Base-by-base conservation (phyloP, 192 early-diverging fungal genomes). In the Pecoramyces ruminantium region DNA sequence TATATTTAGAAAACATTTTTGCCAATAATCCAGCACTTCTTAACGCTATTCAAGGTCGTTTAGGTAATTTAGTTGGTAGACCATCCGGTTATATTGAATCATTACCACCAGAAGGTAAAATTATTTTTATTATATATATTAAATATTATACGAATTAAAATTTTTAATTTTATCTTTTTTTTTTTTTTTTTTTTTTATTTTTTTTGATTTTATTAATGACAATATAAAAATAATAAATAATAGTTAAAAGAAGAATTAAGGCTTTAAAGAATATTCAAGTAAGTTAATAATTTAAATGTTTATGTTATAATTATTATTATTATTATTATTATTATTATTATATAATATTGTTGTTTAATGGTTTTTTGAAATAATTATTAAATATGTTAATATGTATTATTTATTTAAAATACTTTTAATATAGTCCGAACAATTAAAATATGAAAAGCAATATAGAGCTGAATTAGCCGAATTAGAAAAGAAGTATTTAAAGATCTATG, bases 391-490 rank as follows among this genome's bases (percentile, higher is more conserved):
- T n/a, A n/a, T n/a, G n/a, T n/a, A n/a, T n/a, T n/a, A n/a, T n/a
- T n/a, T n/a, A n/a, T n/a, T n/a, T n/a, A n/a, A n/a, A n/a, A n/a
- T n/a, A n/a, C n/a, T n/a, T n/a, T n/a, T n/a, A n/a, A n/a, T n/a
- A 18, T 78, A 90, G 87, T 86, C 89, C 81, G 91, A 97, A 88
- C 95, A 96, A 84, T 84, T 89, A 40, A 91, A 89, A 25, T 87
- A 98, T 27, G 95, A 97, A 87, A 87, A 90, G 78, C 87, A 95
- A 87, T 95, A 98, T 90, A 93, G 94, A 80, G 92, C 95, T 84
- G 97, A 99, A 88, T 92, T 99, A 81, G 86, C 95, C 34, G 95
- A 89, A 58, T 87, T 99, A 34, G 98, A 99, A 87, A 98, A 98
- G 90, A 98, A 98, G 85, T 99, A 96, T 87, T 90, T 91, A 51